phyloP scores from a whole-genome alignment of 306 rosid genomes.

The Cucumis sativus region DNA sequence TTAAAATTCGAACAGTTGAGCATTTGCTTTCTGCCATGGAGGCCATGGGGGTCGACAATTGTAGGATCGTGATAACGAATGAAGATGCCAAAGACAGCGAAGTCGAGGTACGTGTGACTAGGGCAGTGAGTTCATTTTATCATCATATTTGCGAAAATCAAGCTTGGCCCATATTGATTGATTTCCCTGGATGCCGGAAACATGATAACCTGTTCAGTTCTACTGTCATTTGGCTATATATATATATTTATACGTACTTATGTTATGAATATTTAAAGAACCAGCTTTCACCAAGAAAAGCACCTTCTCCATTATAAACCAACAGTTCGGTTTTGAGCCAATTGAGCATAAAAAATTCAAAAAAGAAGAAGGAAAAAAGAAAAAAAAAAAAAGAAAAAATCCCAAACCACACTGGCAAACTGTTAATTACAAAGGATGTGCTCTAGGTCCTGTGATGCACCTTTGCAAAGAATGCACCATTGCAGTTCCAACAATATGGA shows the following conservation, averaged over 20 bases:
- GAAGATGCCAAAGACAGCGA: constrained; percentile 30
- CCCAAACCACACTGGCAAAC: background rate
- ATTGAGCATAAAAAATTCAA: background rate
- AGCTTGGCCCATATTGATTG: background rate
- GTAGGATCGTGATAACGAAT: constrained; percentile 51
- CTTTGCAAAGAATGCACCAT: background rate
- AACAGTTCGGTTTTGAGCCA: background rate
- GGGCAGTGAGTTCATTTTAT: background rate
- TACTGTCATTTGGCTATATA: background rate
- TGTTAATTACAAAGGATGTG: background rate
- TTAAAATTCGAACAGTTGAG: constrained; percentile 65
- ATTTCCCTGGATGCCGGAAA: background rate
- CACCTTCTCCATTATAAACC: background rate
- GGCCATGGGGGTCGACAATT: constrained; percentile 78
- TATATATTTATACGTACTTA: background rate
- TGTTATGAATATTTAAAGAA: background rate
- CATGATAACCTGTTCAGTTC: background rate
- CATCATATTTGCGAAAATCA: background rate
- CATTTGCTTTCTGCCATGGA: constrained; percentile 91
- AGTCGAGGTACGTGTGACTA: constrained; percentile 32
- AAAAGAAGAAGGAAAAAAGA: background rate
- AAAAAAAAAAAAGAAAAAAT: background rate
- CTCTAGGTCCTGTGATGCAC: background rate
- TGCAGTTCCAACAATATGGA: background rate
- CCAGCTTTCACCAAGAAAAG: background rate